Base-by-base conservation (phyloP, 331 rosid species). In the Phaseolus coccineus region DNA sequence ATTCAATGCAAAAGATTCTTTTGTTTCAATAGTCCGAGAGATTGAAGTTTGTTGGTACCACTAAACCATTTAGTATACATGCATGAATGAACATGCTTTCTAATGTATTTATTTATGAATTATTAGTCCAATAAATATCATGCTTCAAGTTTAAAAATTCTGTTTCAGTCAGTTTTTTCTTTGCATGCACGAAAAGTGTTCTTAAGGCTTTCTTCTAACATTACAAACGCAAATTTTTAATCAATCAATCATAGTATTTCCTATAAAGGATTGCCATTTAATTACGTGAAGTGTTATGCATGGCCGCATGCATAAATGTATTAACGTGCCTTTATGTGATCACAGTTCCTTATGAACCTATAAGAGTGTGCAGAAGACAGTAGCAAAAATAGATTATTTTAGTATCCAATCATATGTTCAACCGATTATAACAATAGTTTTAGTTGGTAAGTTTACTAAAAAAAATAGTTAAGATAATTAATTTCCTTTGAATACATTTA, bases 71-170 rank as follows among this genome's bases (percentile, higher is more conserved):
- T 5, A 3, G 25, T 44, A 63, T 25, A 46, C 16, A 40, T 30
- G n/a, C 13, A 31, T 31, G 30, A 10, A 61, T 24, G 28, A 39
- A 47, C 3, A 24, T 7, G 27, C 53, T 52, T 50, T 16, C 11
- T 10, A n/a, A 22, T 28, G 48, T 52, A 51, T 50, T 7, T 30
- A 39, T 37, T 70, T 46, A 70, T 47, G 22, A 62, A 31, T 12
- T 25, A 66, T 68, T 68, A 57, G 61, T 57, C 8, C 56, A 31
- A 77, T 15, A 44, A 64, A 53, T 6, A 40, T n/a, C 62, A 31
- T 15, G 16, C 6, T 44, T 52, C 35, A 25, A 27, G 33, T 55
- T 39, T 57, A 33, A 35, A 72, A 35, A 67, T 14, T 56, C 56
- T 0, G 22, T 57, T 66, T 16, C 66, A 47, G 14, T 22, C 30